A percentile compares a stretch with the other conserved stretches of the same genome.
Conservation (phyloP, 495 filamentous ascomycete species). For the Astrothelium subdiscretum region DNA sequence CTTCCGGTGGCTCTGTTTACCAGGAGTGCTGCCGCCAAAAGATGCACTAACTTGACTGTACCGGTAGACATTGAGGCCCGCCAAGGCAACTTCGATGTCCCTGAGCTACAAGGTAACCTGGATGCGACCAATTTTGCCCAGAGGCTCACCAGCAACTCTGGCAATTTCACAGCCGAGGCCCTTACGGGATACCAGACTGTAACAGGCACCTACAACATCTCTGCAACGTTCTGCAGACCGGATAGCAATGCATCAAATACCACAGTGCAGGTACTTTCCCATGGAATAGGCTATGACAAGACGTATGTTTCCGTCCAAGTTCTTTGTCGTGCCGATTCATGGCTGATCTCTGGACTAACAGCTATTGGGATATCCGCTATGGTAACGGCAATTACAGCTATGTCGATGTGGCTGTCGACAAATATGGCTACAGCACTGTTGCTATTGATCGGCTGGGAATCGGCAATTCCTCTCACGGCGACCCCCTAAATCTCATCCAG, state of each 20-base stretch:
- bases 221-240: conserved; percentile 34
- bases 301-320: conserved; percentile 17
- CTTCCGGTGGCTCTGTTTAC: conserved; percentile 8
- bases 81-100: conserved; percentile 26
- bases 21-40: conserved; percentile 16
- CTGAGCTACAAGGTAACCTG: conserved; percentile 22
- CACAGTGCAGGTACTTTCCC: conserved; percentile 43
- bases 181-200: conserved; percentile 27
- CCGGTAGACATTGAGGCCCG: conserved; percentile 24
- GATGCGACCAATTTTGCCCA: conserved; percentile 27
- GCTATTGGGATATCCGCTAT: conserved; percentile 16
- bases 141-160: conserved; percentile 20
- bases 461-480: conserved; percentile 41
- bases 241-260: not conserved
- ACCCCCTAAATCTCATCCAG: conserved; percentile 43
- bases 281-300: conserved; percentile 48
- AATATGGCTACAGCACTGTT: conserved; percentile 40
- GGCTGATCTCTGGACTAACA: conserved; percentile 35
- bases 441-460: conserved; percentile 46
- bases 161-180: conserved; percentile 22
- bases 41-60: conserved; percentile 27
- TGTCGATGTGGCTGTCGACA: conserved; percentile 38
- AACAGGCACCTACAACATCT: conserved; percentile 33
- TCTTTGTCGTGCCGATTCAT: not conserved
- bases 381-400: conserved; percentile 38